Base-by-base conservation (phyloP, 1,284 basidiomycete genomes). In the Irpex lacteus region DNA sequence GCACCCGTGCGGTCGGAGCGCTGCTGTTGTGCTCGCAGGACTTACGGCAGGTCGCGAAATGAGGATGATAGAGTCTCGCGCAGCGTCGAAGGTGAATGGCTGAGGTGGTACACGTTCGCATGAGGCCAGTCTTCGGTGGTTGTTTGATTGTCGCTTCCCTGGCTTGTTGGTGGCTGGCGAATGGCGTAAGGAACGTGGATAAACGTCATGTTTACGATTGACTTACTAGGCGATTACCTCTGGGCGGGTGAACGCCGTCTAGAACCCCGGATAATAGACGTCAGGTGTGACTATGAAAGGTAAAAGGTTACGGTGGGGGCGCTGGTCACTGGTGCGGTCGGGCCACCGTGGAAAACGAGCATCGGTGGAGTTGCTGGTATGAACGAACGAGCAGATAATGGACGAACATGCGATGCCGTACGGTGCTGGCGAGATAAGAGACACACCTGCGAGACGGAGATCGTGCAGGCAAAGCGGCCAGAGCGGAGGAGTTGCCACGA, bases 161-260 rank as follows among this genome's bases (percentile, higher is more conserved):
- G 26, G 52, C 50, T 2, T 13, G 18, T 13, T 1, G 11, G 15
- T 19, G 18, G 18, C 13, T 32, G 3, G 54, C 54, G 54, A 56
- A 56, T 56, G 54, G 54, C 32, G 34, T 9, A 34, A 56, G 34
- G 54, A 56, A 56, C 54, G 54, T 56, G 54, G 54, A 56, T 13
- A 47, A 11, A 47, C 40, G 40, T 47, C 40, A 47, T 47, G 54
- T 18, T 56, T 8, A 56, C 54, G 15, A 9, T 18, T 7, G 7
- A 36, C 7, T 56, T 26, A 56, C 54, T 7, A 32, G 15, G 36
- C 36, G 54, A 56, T 56, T 56, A 56, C 54, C 54, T 56, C 13
- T 19, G 52, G 21, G n/a, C n/a, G 11, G 52, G 21, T 54, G n/a
- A 37, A 32, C 54, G 54, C 19, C 54, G n/a, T 36, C 52, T 53